phyloP scores from a whole-genome alignment of 1,284 basidiomycete species.

The Anthracocystis panici-leucophaei region DNA sequence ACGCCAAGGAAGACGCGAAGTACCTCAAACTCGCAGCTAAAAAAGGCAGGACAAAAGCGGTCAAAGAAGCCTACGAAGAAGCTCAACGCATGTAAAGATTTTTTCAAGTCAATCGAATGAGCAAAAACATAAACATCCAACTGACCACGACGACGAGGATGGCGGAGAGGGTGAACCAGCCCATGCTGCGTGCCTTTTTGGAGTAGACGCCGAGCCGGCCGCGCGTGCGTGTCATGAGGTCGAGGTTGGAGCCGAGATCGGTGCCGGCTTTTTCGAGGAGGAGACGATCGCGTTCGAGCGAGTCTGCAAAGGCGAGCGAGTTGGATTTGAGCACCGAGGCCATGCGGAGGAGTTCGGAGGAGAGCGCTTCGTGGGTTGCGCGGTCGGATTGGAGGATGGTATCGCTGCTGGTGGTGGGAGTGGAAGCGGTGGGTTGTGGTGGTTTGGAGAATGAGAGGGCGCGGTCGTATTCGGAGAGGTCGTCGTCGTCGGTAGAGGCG shows the following conservation, averaged over 20 bases:
- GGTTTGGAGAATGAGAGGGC: constrained; percentile 3
- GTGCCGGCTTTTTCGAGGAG: constrained; percentile 62
- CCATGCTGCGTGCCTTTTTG: constrained; percentile 64
- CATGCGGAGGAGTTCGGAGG: constrained; percentile 67
- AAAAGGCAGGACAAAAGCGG: constrained; percentile 21
- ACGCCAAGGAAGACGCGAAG: constrained; percentile 22
- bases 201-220: constrained; percentile 64
- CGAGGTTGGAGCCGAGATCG: constrained; percentile 58
- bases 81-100: constrained; percentile 8
- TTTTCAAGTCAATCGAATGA: constrained; percentile 63
- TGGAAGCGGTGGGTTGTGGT: background rate
- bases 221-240: constrained; percentile 67
- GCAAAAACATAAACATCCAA: constrained; percentile 67
- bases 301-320: constrained; percentile 61
- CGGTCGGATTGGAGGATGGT: constrained; percentile 58
- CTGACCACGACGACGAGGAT: constrained; percentile 61
- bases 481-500: constrained; percentile 8
- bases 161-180: constrained; percentile 66
- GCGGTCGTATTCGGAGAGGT: constrained; percentile 31
- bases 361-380: constrained; percentile 63
- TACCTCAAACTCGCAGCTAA: constrained; percentile 25
- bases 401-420: constrained; percentile 12
- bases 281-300: constrained; percentile 65
- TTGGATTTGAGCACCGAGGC: constrained; percentile 63
- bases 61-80: constrained; percentile 34